Base-by-base conservation (phyloP, 345 rosid genomes). In the Adansonia digitata region DNA sequence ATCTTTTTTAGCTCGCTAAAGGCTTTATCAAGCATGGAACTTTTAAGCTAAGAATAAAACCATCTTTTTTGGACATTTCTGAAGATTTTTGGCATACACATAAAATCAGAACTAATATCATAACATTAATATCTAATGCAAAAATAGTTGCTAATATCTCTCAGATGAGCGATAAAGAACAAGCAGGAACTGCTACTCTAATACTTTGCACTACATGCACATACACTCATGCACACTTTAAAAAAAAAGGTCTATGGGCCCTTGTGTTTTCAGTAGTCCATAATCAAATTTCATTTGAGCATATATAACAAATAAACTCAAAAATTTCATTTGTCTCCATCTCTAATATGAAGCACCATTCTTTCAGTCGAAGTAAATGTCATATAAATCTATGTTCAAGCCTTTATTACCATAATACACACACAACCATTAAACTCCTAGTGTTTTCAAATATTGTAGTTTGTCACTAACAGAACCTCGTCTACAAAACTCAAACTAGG, bases 1-100 rank as follows among this genome's bases (percentile, higher is more conserved):
- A 87, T 78, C 84, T 77, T 94, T 85, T 91, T 92, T 79, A 94
- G 80, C 75, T 94, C 97, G 86, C 90, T 85, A 69, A 94, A 88
- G 75, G 98, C 93, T 78, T 83, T 92, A 75, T 94, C 98, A 75
- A 94, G 90, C 74, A 85, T 74, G 40, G 98, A 82, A 81, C 87
- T 69, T 80, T 86, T 94, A 90, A 74, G 82, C 84, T 85, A 43
- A 79, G 84, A 83, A 68, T 83, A 43, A 89, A 86, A 76, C 91
- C 83, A 37, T 92, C 91, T 81, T 71, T 87, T 80, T 79, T 90
- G 77, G 81, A 88, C 31, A 76, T 17, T 45, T 82, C 85, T 15
- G 84, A 75, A 75, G 83, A 26, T 82, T 85, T 86, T 88, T 86
- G n/a, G 86, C 82, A 85, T 14, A 75, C 73, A 71, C 48, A 75